phyloP scores from a whole-genome alignment of 1,284 basidiomycete genomes.

The Ustilago esculenta region DNA sequence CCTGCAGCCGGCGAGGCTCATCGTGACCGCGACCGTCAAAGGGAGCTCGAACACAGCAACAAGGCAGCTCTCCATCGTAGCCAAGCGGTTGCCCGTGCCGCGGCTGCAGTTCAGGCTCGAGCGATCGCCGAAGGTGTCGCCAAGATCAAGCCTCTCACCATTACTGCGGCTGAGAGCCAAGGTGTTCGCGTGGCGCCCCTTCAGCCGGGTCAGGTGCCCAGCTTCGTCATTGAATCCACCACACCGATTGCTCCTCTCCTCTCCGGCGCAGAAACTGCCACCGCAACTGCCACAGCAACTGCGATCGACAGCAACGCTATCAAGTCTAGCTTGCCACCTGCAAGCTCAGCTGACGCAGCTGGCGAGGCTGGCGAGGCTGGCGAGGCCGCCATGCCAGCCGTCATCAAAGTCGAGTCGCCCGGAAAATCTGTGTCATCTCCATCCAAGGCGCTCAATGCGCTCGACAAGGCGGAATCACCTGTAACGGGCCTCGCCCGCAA shows the following conservation, averaged over 20 bases:
- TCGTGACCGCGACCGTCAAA: slow-evolving; percentile 35
- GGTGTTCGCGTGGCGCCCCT: slow-evolving; percentile 44
- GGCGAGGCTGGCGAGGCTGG: too few relatives aligned
- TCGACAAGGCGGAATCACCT: slow-evolving; percentile 34
- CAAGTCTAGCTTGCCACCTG: neutral
- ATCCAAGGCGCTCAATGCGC: slow-evolving; percentile 7
- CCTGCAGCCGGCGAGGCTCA: slow-evolving; percentile 30
- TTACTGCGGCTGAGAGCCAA: slow-evolving; percentile 34
- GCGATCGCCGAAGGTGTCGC: slow-evolving; percentile 31
- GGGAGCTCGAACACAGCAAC: slow-evolving; percentile 22
- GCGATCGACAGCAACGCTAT: neutral
- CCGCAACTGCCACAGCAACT: neutral
- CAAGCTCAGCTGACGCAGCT: neutral
- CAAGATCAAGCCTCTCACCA: slow-evolving; percentile 43
- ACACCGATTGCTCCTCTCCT: slow-evolving; percentile 21
- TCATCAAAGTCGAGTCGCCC: slow-evolving; percentile 20
- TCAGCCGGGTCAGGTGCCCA: slow-evolving; percentile 45
- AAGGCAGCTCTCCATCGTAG: slow-evolving; percentile 29
- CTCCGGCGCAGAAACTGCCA: neutral
- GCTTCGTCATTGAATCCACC: slow-evolving; percentile 43
- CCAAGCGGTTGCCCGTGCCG: slow-evolving; percentile 33
- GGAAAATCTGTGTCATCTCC: slow-evolving; percentile 19
- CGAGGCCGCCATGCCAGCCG: slow-evolving; percentile 4
- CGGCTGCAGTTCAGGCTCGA: slow-evolving; percentile 39
- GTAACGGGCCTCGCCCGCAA: slow-evolving; percentile 34